Base-by-base conservation (phyloP, 2,329 filamentous ascomycete genomes). In the Hypoxylon sp. region DNA sequence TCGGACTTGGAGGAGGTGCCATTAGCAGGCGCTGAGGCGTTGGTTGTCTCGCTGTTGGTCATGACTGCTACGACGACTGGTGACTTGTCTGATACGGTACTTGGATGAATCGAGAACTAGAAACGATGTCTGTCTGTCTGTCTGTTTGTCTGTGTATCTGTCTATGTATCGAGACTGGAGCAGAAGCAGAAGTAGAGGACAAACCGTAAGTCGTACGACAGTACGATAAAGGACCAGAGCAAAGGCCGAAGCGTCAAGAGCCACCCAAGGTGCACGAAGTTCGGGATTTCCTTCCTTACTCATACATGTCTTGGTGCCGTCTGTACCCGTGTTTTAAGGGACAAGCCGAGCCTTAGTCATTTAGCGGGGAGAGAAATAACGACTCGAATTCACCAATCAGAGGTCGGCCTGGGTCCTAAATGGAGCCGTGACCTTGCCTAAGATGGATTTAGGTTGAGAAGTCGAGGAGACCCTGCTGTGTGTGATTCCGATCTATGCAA, bases 1-100 rank as follows among this genome's bases (percentile, higher is more conserved):
- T 89, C 86, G 73, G 82, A 77, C 71, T 81, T 83, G 74, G 82
- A 81, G 53, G 77, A 76, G 30, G 65, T 68, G 64, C 71, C 67
- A 65, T 71, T 69, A 64, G 66, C 48, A 63, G 69, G 37, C 55
- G 68, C 63, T 61, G 66, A 61, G 2, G 53, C 44, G 71, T 65
- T 73, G 67, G 30, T 51, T 55, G 61, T 50, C 59, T 65, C 59
- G 69, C 72, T 67, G 71, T 73, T 74, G 61, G 71, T 72, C 73
- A 75, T 76, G 65, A 17, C 53, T 68, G 35, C 22, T 62, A 27
- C 17, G 17, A 3, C 6, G 20, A 22, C 3, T 27, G 5, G 25
- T 27, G n/a, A 42, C n/a, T 22, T 22, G n/a, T 37, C 14, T 37
- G 13, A 4, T 44, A 37, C 13, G 20, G 30, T 6, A 40, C 42